Evolutionary conservation across 495 filamentous ascomycete species (phyloP).

Genomic region (Podospora didyma): DNA sequence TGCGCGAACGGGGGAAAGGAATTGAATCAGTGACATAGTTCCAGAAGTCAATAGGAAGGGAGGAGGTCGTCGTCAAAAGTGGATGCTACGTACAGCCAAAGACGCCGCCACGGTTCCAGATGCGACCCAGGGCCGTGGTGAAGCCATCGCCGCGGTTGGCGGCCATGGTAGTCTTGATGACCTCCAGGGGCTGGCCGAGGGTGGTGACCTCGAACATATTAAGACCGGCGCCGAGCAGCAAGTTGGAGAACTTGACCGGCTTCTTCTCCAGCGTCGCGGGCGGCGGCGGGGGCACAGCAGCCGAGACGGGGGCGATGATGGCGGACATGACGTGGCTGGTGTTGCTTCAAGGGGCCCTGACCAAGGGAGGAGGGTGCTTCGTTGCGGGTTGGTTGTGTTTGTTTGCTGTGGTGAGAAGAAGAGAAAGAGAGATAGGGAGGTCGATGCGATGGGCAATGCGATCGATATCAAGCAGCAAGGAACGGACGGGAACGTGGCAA

Average conservation of each 20-base stretch:
- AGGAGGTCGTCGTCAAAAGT: not conserved
- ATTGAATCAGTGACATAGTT: not conserved
- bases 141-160: conserved; percentile 91
- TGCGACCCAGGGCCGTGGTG: conserved; percentile 70
- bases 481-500: too few relatives aligned
- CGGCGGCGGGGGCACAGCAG: conserved; percentile 47
- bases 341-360: conserved; percentile 69
- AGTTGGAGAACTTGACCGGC: conserved; percentile 98
- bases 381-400: conserved; percentile 46
- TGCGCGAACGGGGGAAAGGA: conserved; percentile 38
- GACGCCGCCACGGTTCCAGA: conserved; percentile 92
- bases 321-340: conserved; percentile 52
- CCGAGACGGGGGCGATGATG: conserved; percentile 48
- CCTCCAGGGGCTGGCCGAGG: conserved; percentile 91
- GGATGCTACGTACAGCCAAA: conserved; percentile 85
- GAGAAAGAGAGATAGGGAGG: conserved; percentile 11
- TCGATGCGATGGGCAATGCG: not conserved
- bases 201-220: conserved; percentile 86
- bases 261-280: conserved; percentile 81
- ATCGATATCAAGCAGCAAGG: not conserved
- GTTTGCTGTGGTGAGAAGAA: conserved; percentile 15
- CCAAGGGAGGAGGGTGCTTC: conserved; percentile 88
- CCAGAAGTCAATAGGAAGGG: not conserved
- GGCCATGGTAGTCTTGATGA: conserved; percentile 99
- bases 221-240: conserved; percentile 91